phyloP scores from a whole-genome alignment of 2,329 filamentous ascomycete species.

The Colletotrichum sp. region DNA sequence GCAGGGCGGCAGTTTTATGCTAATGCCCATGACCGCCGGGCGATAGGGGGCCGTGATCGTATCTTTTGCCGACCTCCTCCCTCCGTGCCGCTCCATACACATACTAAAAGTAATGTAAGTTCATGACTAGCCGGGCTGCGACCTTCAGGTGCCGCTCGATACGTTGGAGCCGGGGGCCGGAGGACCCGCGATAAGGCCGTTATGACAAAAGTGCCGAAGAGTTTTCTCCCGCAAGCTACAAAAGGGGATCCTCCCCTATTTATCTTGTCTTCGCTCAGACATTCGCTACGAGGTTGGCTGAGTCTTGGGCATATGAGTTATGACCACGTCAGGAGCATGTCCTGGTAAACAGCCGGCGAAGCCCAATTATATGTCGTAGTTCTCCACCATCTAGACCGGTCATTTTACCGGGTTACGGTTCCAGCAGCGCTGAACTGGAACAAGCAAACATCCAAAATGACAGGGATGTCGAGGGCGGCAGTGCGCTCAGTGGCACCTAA shows the following conservation, averaged over 20 bases:
- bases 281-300: background rate
- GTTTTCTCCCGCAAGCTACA: background rate
- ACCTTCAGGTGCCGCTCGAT: background rate
- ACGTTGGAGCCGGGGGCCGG: background rate
- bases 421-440: background rate
- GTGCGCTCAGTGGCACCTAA: background rate
- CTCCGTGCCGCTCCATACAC: background rate
- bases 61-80: background rate
- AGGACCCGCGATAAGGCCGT: background rate
- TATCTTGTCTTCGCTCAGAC: background rate
- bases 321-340: background rate
- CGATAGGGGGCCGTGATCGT: background rate
- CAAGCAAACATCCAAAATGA: background rate
- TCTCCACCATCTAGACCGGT: background rate
- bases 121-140: conserved; percentile 9
- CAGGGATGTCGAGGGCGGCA: background rate
- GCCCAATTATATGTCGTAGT: background rate
- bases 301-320: background rate
- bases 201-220: background rate
- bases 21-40: background rate
- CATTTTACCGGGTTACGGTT: background rate
- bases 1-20: background rate
- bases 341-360: background rate
- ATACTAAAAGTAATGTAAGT: background rate
- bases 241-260: background rate